These are phyloP conservation scores for Nicotiana sylvestris DNA, from an alignment of 257 asterid genomes.

Conservation along the genomic window DNA sequence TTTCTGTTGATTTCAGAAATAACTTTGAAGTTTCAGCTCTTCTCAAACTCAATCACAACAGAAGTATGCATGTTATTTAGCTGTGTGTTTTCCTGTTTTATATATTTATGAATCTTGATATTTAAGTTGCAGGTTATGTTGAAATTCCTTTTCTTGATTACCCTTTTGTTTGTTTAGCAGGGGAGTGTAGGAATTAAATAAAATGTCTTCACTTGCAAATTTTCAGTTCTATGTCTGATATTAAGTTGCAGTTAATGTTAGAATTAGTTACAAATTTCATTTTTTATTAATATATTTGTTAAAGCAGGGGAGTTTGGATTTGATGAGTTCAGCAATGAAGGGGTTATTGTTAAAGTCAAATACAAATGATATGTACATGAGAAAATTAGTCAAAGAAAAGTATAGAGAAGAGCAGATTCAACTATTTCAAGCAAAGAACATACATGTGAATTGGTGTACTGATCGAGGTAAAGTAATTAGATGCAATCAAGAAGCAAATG, in stretches of 20 bases:
- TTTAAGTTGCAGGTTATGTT: not conserved
- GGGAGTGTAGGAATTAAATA: not conserved
- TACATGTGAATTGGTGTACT: constrained; percentile 18
- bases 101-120: not conserved
- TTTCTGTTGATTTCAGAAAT: constrained; percentile 18
- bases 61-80: not conserved
- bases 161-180: not conserved
- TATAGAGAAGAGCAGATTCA: constrained; percentile 22
- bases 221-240: not conserved
- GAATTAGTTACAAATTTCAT: not conserved
- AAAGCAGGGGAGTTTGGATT: not conserved
- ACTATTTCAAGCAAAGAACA: constrained; percentile 14
- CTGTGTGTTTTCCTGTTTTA: not conserved
- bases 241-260: not conserved
- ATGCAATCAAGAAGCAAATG: constrained; percentile 27
- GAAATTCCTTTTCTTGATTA: not conserved
- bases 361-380: constrained; percentile 26
- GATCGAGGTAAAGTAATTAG: constrained; percentile 23
- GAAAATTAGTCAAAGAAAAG: constrained; percentile 35
- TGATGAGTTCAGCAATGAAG: constrained; percentile 36
- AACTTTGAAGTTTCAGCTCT: not conserved
- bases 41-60: not conserved
- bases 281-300: not conserved
- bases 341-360: constrained; percentile 43
- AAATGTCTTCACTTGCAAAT: not conserved